Evolutionary conservation across 257 asterid genomes (phyloP), one percentile per base, ranked within the genome.

Genomic region (Craterostigma plantagineum): DNA sequence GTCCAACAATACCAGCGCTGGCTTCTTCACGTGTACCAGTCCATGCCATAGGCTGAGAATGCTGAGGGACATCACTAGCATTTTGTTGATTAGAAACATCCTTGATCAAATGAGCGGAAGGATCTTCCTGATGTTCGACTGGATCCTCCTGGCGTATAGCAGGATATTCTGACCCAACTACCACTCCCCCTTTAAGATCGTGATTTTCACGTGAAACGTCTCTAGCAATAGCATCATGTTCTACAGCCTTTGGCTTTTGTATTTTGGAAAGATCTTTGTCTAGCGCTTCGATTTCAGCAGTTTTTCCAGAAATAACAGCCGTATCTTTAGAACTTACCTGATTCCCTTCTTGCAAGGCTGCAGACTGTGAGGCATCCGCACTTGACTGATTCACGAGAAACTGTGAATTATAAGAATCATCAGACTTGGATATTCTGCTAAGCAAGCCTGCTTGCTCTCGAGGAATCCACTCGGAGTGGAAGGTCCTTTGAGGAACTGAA

Each of bases 361-460:
- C 30, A 23, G 30, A 23, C 6, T 23, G 30, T 23, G 71, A 18
- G 60, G 45, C 14, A 57, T 66, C 79, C 36, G 60, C 12, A 12
- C 45, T 71, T 30, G 90, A 51, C 56, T 67, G 85, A 38, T 63
- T 66, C 46, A 65, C 63, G 34, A 76, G 67, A 56, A 81, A 75
- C 61, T 73, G 93, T 57, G 93, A 72, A 59, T 52, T 56, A 52
- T 61, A 93, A 45, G 81, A 76, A 68, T 87, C 97, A 63, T 82
- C 92, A 8, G 97, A 87, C 64, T 87, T 87, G 10, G 97, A 86
- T 59, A 77, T 66, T 74, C 92, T 79, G 73, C 58, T 63, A 11
- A 59, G 77, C 54, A 42, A 52, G 53, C 65, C 93, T 45, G 62
- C 58, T 64, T 67, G 77, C 67, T 74, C 93, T 49, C 95, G 69